These are phyloP conservation scores for Xylaria sp. DNA, from an alignment of 2,329 filamentous ascomycete genomes.

Conservation along the genomic window DNA sequence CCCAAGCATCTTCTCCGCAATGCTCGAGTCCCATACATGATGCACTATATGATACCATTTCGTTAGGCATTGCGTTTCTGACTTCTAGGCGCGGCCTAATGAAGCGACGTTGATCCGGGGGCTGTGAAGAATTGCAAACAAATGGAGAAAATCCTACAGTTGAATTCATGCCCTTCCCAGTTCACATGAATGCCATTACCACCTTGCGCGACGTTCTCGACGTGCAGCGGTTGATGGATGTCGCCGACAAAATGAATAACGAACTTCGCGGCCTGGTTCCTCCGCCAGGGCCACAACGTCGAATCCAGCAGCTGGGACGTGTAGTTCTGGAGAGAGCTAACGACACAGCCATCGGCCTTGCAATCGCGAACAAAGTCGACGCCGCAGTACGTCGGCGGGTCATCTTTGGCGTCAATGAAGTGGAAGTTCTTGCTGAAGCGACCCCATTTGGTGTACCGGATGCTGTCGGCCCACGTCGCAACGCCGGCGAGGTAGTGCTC, in stretches of 20 bases:
- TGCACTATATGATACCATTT: constrained; percentile 59
- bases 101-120: background rate
- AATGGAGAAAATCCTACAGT: constrained; percentile 52
- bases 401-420: constrained; percentile 76
- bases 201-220: constrained; percentile 71
- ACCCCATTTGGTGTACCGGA: constrained; percentile 72
- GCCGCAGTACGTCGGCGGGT: constrained; percentile 67
- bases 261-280: constrained; percentile 72
- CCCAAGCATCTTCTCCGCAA: constrained; percentile 72
- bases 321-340: constrained; percentile 70
- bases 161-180: constrained; percentile 68
- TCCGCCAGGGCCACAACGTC: constrained; percentile 57
- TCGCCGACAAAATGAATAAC: constrained; percentile 76
- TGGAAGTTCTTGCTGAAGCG: constrained; percentile 72
- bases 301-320: constrained; percentile 65
- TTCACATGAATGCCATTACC: constrained; percentile 75
- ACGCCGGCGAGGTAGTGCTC: constrained; percentile 70
- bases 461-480: constrained; percentile 74
- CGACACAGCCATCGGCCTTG: constrained; percentile 70
- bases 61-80: constrained; percentile 25
- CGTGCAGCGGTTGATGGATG: constrained; percentile 75
- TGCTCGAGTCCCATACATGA: constrained; percentile 78
- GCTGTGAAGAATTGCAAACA: background rate
- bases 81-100: background rate
- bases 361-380: constrained; percentile 72